Percentiles rank a stretch among this genome's conserved stretches.
Evolutionary conservation across 148 eudicot species (phyloP).

Genomic region (Rhododendron molle): DNA sequence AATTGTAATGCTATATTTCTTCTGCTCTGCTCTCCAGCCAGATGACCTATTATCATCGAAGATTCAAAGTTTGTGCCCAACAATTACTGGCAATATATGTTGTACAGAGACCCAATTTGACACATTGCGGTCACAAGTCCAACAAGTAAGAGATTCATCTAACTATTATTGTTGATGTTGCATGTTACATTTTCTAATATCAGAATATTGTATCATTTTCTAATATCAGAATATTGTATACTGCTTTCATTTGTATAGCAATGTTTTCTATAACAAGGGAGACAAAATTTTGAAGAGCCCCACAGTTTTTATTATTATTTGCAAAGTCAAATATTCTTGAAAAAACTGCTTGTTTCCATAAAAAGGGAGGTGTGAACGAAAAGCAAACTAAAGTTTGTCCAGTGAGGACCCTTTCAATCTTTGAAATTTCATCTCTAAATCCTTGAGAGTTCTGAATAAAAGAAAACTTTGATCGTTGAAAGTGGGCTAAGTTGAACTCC

Average conservation of each 20-base stretch:
- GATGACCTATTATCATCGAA: conserved; percentile 74
- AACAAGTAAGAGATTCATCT: conserved; percentile 66
- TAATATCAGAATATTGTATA: not conserved
- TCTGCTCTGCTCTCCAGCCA: conserved; percentile 55
- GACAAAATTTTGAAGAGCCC: not conserved
- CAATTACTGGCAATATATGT: conserved; percentile 86
- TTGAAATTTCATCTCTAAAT: not conserved
- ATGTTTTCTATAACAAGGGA: not conserved
- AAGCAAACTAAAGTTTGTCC: not conserved
- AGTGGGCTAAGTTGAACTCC: not conserved
- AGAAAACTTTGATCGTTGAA: not conserved
- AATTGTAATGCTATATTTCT: not conserved
- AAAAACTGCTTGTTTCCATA: not conserved
- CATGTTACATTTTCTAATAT: not conserved
- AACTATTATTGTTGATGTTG: not conserved
- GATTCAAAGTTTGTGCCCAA: conserved; percentile 96
- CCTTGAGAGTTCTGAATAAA: not conserved
- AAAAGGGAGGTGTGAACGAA: not conserved
- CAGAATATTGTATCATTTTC: not conserved
- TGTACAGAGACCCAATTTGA: conserved; percentile 93
- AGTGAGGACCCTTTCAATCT: not conserved
- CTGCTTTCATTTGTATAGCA: not conserved
- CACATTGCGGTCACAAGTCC: conserved; percentile 78
- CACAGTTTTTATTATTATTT: not conserved
- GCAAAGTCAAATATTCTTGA: not conserved